Base-by-base conservation (phyloP, 306 rosid genomes). In the Medicago lupulina region DNA sequence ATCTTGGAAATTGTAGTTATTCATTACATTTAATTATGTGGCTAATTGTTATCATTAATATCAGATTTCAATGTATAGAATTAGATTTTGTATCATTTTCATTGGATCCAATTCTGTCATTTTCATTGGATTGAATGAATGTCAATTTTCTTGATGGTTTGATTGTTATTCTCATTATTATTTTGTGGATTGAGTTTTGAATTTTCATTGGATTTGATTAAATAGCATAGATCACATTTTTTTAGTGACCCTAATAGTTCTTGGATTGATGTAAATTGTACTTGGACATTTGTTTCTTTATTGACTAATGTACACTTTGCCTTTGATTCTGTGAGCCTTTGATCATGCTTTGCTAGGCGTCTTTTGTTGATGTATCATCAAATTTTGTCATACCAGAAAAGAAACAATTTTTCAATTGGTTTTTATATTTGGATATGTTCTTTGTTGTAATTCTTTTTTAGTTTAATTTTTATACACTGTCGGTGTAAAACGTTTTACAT, bases 51-150 rank as follows among this genome's bases (percentile, higher is more conserved):
- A 51, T 41, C 53, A 36, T 67, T 73, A 13, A 25, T 77, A 58
- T 58, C 13, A 10, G 46, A 73, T 78, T 73, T 59, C 3, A 43
- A 46, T 12, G 4, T 46, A 8, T 40, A 8, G 44, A 40, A 8
- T 40, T 9, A 13, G 14, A 11, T 51, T 55, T 53, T 19, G 31
- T 9, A 49, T 82, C 81, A 50, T 70, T 80, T 87, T 54, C 88
- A 70, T 75, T 79, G 76, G 36, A 76, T 64, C 38, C 31, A 28
- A 28, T 28, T 28, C 31, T 7, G 43, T 82, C 81, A 50, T 70
- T 80, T 87, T 54, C 88, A 70, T 71, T 79, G 76, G 36, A 76
- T 64, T 79, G 80, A 40, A 76, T 64, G 34, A 72, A 70, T 82
- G 71, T 60, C 82, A 71, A 68, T 64, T 79, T 76, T 50, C 43